These are phyloP conservation scores for Erodium texanum DNA, from an alignment of 441 rosid genomes.

Conservation along the genomic window DNA sequence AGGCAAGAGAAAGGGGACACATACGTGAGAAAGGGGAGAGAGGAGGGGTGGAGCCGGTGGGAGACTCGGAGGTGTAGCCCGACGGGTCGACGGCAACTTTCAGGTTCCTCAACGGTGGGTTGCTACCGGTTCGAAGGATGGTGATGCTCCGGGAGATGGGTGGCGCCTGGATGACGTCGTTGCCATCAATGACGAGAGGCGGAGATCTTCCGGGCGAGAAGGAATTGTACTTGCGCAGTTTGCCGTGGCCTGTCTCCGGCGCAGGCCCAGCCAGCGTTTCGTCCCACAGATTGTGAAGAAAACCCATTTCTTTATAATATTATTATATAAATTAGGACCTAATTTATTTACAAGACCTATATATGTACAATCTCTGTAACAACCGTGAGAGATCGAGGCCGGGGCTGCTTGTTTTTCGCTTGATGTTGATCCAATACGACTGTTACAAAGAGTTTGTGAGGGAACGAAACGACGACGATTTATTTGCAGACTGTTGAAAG, in stretches of 20 bases:
- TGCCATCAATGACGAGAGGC: constrained; percentile 10
- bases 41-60: constrained; percentile 33
- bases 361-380: constrained; percentile 27
- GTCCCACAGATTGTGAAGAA: constrained; percentile 81
- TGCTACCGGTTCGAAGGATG: constrained; percentile 24
- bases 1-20: too few relatives aligned
- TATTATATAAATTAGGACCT: too few relatives aligned
- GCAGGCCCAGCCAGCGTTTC: constrained; percentile 87
- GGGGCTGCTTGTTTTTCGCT: not conserved
- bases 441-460: constrained; percentile 34
- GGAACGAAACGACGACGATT: constrained; percentile 28
- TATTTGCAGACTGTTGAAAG: constrained; percentile 21
- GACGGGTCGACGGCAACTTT: constrained; percentile 25
- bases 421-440: constrained; percentile 31
- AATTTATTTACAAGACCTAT: too few relatives aligned
- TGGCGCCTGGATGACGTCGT: too few relatives aligned
- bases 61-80: constrained; percentile 34
- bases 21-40: constrained; percentile 50
- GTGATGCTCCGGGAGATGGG: constrained; percentile 56
- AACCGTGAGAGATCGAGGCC: constrained; percentile 29
- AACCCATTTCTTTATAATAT: constrained; percentile 35
- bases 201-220: constrained; percentile 32
- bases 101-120: constrained; percentile 26
- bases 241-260: constrained; percentile 59
- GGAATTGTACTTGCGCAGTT: constrained; percentile 47